phyloP scores from a whole-genome alignment of 176 grass and related monocot species.

The Sorghum bicolor region Sorghum_bicolor_NCBIv3 NC_012872.2:66908501-66909000 shows the following conservation, averaged over 20 bases:
- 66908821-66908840: neutral
- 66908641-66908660: neutral
- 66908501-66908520: neutral
- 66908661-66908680: neutral
- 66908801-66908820: too few relatives aligned
- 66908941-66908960: neutral
- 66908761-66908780: neutral
- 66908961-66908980: neutral
- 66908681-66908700: neutral
- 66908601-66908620: neutral
- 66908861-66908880: constrained; percentile 7
- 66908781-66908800: neutral
- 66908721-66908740: neutral
- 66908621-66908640: neutral
- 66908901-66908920: neutral
- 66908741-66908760: neutral
- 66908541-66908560: neutral
- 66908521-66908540: neutral
- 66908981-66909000: neutral
- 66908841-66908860: neutral
- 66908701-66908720: neutral
- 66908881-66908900: neutral
- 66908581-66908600: neutral
- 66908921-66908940: neutral
- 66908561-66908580: neutral